Evolutionary conservation across 2,329 filamentous ascomycete species (phyloP), one percentile per base, ranked within the genome.

Genomic region (Pestalotiopsis sp.): DNA sequence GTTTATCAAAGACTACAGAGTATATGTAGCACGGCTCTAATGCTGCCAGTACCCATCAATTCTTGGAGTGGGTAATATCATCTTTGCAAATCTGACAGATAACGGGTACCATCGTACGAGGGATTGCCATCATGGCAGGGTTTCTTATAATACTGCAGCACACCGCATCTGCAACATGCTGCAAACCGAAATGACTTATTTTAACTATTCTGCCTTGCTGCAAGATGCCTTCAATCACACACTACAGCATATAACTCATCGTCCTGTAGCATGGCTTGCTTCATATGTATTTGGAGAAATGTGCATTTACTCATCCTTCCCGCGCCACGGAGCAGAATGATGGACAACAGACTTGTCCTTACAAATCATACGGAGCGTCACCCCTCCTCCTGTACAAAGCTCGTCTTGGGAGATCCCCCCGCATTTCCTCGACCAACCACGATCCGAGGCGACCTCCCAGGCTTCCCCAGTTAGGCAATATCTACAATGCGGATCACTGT

Each of bases 151-250:
- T 35, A 56, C 40, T 52, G 38, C 22, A 64, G 38, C 24, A n/a
- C 14, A 64, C 39, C 7, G 63, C 63, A 65, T 20, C 39, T 22
- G 40, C 61, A 24, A 14, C 24, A 56, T 65, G 63, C 63, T 26
- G 63, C 64, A 26, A 30, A 35, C 64, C 64, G 64, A 59, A 22
- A 66, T 30, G 64, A 65, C 44, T 44, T 64, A 24, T 22, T 7
- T 14, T 35, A 35, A 35, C 7, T 52, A 14, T 9, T 14, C 14
- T 52, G 44, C 44, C 20, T 52, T 20, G 44, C 17, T 52, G 44
- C 7, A n/a, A 17, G 4, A 52, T 22, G 44, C 44, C 17, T 52
- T n/a, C 6, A 52, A 52, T 52, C 44, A 52, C 40, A 44, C 40
- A 44, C 17, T 11, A 44, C 44, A 48, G n/a, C n/a, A n/a, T 6